Base-by-base conservation (phyloP, 1,284 basidiomycete genomes). In the Vanrija sp. region DNA sequence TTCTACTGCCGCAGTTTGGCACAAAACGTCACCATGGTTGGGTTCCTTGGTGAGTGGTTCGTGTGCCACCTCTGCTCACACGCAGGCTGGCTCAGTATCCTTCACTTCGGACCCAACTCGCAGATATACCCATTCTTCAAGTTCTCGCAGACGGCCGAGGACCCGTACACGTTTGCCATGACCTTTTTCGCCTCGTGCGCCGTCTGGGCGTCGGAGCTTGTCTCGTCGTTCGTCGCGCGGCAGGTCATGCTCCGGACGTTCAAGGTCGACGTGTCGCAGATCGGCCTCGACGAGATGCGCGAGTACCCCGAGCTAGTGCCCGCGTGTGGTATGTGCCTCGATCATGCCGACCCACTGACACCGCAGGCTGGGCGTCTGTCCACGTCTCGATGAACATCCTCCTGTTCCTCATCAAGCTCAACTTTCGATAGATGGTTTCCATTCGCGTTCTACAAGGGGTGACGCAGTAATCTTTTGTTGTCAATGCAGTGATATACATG, bases 301-400 rank as follows among this genome's bases (percentile, higher is more conserved):
- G 77, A 78, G 47, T 80, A 80, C 56, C 80, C 80, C 6, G 77
- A 78, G 54, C 68, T 78, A 2, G 66, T 77, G 0, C 68, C 70
- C 6, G 68, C 69, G 9, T 73, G 66, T 52, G 68, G 67, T 70
- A 12, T 42, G 38, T 19, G 35, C 14, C 31, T 37, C 23, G 2
- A 5, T 2, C 9, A 19, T 47, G 23, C 49, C 41, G 10, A 49
- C 37, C 37, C 23, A 61, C 31, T 31, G 31, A 31, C 31, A 5
- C 10, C 5, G 12, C 69, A 63, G 77, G 79, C 8, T 81, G 79
- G 79, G 78, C 79, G 3, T 73, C 75, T 2, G 75, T 81, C 2
- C 80, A 82, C 63, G 80, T 81, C 15, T 74, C 80, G 7, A 80
- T 79, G 75, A 81, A 81, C 63, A 80, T 82, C 63, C 74, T 82